Conservation (phyloP, 768 basidiomycete species). For the Dentipellis sp. region DNA sequence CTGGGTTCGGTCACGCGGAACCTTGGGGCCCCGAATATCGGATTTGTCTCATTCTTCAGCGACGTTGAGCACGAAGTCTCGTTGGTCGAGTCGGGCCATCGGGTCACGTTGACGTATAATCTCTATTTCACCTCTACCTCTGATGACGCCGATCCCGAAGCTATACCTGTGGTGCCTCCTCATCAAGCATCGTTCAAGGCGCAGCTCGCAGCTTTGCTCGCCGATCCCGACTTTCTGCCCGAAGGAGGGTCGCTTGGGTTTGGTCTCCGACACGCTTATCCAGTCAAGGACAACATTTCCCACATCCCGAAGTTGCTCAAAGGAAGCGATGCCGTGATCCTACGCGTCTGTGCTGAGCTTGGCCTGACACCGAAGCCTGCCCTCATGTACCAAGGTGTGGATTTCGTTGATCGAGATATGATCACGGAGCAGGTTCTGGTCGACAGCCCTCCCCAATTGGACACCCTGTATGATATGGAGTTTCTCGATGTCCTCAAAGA, state of each 20-base stretch:
- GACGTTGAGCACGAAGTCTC: slow-evolving; percentile 34
- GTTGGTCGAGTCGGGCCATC: slow-evolving; percentile 26
- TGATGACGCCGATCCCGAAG: not conserved
- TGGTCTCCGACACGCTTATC: slow-evolving; percentile 27
- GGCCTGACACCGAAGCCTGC: not conserved
- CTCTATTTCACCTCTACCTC: slow-evolving; percentile 16
- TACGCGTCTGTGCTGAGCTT: slow-evolving; percentile 14
- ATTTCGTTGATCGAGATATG: not conserved
- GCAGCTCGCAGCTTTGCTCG: not conserved
- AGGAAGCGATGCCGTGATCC: slow-evolving; percentile 18
- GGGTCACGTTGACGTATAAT: slow-evolving; percentile 35
- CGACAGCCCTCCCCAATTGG: not conserved
- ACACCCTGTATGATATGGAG: not conserved
- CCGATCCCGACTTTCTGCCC: slow-evolving; percentile 20
- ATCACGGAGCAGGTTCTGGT: not conserved
- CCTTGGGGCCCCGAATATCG: slow-evolving; percentile 1
- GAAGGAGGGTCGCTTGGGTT: slow-evolving; percentile 27
- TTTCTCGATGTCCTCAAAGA: not conserved
- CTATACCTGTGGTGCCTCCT: not conserved
- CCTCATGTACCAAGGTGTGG: not conserved
- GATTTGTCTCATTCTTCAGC: slow-evolving; percentile 25
- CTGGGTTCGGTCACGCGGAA: not conserved
- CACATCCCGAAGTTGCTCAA: slow-evolving; percentile 2
- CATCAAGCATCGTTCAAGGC: not conserved
- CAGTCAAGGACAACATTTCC: slow-evolving; percentile 11